Evolutionary conservation across 495 filamentous ascomycete genomes (phyloP).

Genomic region (Extremus antarcticus): DNA sequence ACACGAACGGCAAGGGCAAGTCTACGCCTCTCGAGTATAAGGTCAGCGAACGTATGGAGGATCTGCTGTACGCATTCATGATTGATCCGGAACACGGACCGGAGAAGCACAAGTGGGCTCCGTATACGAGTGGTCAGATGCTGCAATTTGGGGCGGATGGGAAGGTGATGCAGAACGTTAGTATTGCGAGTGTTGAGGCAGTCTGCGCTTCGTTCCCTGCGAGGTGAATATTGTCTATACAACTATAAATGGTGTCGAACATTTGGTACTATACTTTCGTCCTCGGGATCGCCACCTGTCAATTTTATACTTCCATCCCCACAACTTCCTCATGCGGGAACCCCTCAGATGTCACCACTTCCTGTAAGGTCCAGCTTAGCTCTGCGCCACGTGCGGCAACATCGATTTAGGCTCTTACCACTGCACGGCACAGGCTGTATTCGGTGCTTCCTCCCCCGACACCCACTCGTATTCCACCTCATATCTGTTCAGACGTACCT

Average conservation of each 20-base stretch:
- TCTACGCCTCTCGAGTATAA: constrained; percentile 29
- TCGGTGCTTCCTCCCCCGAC: not conserved
- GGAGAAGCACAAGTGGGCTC: constrained; percentile 9
- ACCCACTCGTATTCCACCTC: not conserved
- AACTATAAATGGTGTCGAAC: no score
- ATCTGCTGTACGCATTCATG: constrained; percentile 27
- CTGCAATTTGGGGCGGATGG: constrained; percentile 18
- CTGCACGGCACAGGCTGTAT: not conserved
- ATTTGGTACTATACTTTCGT: no score
- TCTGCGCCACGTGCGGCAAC: not conserved
- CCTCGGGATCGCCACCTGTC: no score
- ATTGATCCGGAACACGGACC: constrained; percentile 14
- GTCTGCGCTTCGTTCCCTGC: constrained; percentile 8
- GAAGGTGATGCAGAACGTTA: constrained; percentile 15
- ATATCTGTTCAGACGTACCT: no score
- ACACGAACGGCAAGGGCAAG: constrained; percentile 22
- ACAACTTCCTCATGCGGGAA: not conserved
- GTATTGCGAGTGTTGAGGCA: constrained; percentile 4
- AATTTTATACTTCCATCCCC: not conserved
- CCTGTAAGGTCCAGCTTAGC: not conserved
- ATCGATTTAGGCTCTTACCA: not conserved
- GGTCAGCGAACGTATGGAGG: constrained; percentile 32
- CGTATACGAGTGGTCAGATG: constrained; percentile 8
- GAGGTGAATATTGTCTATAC: no score
- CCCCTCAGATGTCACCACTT: not conserved